These are phyloP conservation scores for Penicillium sp. DNA, from an alignment of 2,329 filamentous ascomycete genomes.

Conservation along the genomic window DNA sequence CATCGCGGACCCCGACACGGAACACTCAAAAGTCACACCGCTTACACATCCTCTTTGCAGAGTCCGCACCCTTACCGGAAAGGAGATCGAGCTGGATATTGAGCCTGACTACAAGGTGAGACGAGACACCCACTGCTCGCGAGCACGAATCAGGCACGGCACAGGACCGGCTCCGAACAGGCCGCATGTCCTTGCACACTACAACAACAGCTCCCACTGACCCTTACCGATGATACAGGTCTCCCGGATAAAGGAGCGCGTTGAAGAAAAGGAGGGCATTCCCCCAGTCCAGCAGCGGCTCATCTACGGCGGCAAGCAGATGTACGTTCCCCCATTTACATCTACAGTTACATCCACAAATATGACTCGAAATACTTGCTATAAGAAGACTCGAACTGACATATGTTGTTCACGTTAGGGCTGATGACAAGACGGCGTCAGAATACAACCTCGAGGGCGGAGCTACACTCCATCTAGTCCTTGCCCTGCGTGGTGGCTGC, in stretches of 20 bases:
- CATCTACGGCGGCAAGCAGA: slow-evolving; percentile 96
- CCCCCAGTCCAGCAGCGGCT: slow-evolving; percentile 93
- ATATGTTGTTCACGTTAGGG: slow-evolving; percentile 52
- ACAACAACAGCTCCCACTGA: background rate
- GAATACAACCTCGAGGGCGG: slow-evolving; percentile 91
- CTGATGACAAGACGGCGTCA: slow-evolving; percentile 85
- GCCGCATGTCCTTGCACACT: background rate
- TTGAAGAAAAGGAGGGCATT: slow-evolving; percentile 98
- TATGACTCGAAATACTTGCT: slow-evolving; percentile 9
- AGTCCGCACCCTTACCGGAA: slow-evolving; percentile 94
- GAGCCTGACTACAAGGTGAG: slow-evolving; percentile 84
- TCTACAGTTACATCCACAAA: too few relatives aligned
- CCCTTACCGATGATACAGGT: slow-evolving; percentile 55
- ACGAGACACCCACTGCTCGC: slow-evolving; percentile 3
- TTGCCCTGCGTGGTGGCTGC: slow-evolving; percentile 79
- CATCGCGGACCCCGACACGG: slow-evolving; percentile 11
- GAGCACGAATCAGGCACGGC: background rate
- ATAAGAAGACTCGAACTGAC: background rate
- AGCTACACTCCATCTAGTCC: slow-evolving; percentile 88
- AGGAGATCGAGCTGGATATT: slow-evolving; percentile 98
- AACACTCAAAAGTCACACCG: slow-evolving; percentile 11
- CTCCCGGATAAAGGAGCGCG: slow-evolving; percentile 94
- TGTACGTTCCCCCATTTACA: slow-evolving; percentile 53
- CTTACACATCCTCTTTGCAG: slow-evolving; percentile 46
- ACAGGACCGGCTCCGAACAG: background rate